Evolutionary conservation across 2,329 filamentous ascomycete genomes (phyloP).

Genomic region (Curvularia eragrostidis): DNA sequence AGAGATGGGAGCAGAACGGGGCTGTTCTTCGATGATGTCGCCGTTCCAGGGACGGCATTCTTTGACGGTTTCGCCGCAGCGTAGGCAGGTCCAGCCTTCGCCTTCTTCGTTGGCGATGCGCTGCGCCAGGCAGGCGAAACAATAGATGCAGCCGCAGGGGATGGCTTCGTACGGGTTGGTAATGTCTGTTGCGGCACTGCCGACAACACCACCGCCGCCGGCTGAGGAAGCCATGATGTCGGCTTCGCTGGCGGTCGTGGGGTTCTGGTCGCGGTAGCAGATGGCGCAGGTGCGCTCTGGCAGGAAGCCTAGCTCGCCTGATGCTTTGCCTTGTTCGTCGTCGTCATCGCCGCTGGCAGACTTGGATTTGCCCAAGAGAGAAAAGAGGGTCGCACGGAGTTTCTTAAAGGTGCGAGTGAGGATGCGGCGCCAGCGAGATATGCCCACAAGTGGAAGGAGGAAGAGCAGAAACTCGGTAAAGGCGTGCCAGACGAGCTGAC

Average conservation of each 20-base stretch:
- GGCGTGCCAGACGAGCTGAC: conserved; percentile 98
- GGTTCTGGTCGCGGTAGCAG: conserved; percentile 93
- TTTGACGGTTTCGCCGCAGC: conserved; percentile 83
- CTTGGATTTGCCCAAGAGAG: conserved; percentile 54
- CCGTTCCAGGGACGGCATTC: conserved; percentile 91
- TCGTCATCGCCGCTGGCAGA: conserved; percentile 55
- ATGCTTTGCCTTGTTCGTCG: conserved; percentile 53
- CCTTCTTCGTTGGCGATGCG: conserved; percentile 91
- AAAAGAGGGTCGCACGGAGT: conserved; percentile 65
- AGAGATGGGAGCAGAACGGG: neutral
- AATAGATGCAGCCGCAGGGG: conserved; percentile 91
- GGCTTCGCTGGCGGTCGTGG: conserved; percentile 68
- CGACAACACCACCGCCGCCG: conserved; percentile 77
- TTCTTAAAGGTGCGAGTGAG: conserved; percentile 85
- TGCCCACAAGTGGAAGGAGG: conserved; percentile 92
- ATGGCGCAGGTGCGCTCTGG: conserved; percentile 96
- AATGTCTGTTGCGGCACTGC: conserved; percentile 88
- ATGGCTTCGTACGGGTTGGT: conserved; percentile 95
- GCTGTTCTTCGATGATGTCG: conserved; percentile 72
- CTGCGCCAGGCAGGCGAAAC: conserved; percentile 92
- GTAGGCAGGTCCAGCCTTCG: conserved; percentile 89
- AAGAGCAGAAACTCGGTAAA: conserved; percentile 99
- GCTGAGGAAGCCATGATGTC: conserved; percentile 71
- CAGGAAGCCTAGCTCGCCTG: conserved; percentile 81
- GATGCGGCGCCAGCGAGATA: conserved; percentile 91